phyloP scores from a whole-genome alignment of 306 rosid species.

The Rubus idaeus region DNA sequence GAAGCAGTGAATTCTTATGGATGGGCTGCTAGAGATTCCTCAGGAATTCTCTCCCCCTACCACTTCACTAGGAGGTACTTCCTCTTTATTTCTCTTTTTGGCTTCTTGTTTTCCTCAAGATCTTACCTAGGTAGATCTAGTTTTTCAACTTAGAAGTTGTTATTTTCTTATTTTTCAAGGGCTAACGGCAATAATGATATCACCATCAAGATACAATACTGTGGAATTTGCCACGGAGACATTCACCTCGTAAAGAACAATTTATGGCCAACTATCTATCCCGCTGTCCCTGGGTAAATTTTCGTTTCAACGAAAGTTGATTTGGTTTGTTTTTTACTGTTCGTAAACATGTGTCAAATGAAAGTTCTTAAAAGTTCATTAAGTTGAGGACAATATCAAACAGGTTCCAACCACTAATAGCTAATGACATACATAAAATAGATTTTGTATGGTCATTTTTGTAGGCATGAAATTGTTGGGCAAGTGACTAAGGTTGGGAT shows the following conservation, averaged over 20 bases:
- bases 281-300: constrained; percentile 10
- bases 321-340: background rate
- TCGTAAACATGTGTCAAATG: no score
- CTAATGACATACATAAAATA: no score
- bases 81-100: background rate
- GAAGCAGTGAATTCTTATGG: constrained; percentile 13
- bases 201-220: constrained; percentile 8
- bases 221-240: constrained; percentile 19
- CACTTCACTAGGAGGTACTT: constrained; percentile 16
- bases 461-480: constrained; percentile 22
- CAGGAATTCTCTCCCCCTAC: constrained; percentile 7
- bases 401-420: no score
- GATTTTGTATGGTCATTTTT: background rate
- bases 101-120: background rate
- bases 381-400: no score
- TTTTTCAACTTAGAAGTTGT: background rate
- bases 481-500: constrained; percentile 11
- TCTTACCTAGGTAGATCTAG: background rate
- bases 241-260: constrained; percentile 10
- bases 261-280: constrained; percentile 3
- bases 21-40: constrained; percentile 20
- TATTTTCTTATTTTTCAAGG: background rate
- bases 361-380: no score
- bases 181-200: constrained; percentile 13
- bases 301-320: background rate